phyloP scores from a whole-genome alignment of 768 basidiomycete species.

The Tubosaeta brunneosetosa region DNA sequence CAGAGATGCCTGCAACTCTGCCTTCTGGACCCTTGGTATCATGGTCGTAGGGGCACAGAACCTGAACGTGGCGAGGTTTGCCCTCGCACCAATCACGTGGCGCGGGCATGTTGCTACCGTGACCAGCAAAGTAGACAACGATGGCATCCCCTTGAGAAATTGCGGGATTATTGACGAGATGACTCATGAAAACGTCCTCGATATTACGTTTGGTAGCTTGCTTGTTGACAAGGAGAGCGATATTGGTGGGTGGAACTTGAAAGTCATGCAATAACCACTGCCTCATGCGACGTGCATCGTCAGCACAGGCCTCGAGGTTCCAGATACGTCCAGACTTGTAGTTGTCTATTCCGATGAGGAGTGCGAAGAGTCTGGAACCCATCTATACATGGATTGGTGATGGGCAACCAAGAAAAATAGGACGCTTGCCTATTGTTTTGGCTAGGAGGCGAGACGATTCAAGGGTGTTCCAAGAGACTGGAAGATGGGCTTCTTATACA shows the following conservation, averaged over 20 bases:
- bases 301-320: constrained; percentile 62
- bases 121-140: constrained; percentile 70
- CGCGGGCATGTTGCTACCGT: constrained; percentile 55
- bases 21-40: constrained; percentile 46
- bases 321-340: constrained; percentile 63
- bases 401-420: neutral
- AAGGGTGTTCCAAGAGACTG: constrained; percentile 1
- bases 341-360: constrained; percentile 64
- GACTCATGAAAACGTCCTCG: constrained; percentile 55
- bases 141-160: constrained; percentile 62
- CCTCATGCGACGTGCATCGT: constrained; percentile 56
- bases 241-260: constrained; percentile 53
- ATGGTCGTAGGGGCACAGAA: constrained; percentile 65
- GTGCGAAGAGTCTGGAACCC: constrained; percentile 52
- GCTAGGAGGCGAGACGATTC: constrained; percentile 5
- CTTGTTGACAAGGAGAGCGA: constrained; percentile 51
- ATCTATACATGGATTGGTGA: constrained; percentile 27
- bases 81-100: constrained; percentile 57
- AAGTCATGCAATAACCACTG: constrained; percentile 55
- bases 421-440: constrained; percentile 9
- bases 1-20: constrained; percentile 59
- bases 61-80: constrained; percentile 43
- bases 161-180: constrained; percentile 56
- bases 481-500: constrained; percentile 15
- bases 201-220: constrained; percentile 60